A percentile compares a stretch with the other conserved stretches of the same genome.
Conservation (phyloP, 306 rosid species). For the Astragalus glycyphyllos region DNA sequence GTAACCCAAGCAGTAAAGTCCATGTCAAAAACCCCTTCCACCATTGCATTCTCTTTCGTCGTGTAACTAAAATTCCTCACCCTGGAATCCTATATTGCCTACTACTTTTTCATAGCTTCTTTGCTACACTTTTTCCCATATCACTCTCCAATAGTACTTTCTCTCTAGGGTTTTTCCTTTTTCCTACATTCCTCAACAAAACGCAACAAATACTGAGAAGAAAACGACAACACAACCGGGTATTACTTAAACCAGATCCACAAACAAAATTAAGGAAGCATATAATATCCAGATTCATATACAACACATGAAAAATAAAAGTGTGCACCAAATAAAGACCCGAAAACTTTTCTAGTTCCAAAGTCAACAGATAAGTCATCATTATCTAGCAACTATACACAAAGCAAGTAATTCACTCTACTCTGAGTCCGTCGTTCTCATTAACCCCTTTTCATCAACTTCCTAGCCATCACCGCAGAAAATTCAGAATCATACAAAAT, state of each 20-base stretch:
- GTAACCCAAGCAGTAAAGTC: background rate
- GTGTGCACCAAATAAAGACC: constrained; percentile 26
- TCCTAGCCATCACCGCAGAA: background rate
- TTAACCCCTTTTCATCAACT: constrained; percentile 41
- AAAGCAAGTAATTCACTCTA: constrained; percentile 34
- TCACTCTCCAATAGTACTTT: background rate
- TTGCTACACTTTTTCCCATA: constrained; percentile 35
- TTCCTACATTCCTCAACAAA: constrained; percentile 2
- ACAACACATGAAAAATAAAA: constrained; percentile 32
- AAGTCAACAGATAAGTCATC: constrained; percentile 59
- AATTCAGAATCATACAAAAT: background rate
- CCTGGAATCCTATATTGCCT: constrained; percentile 35
- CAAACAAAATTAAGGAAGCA: constrained; percentile 12
- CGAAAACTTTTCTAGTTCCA: constrained; percentile 40
- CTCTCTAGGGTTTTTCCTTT: constrained; percentile 24
- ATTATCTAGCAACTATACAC: constrained; percentile 21
- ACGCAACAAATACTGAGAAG: constrained; percentile 1
- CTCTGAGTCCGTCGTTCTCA: constrained; percentile 39
- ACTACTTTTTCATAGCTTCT: constrained; percentile 28
- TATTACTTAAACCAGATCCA: constrained; percentile 41
- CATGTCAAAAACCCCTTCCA: background rate
- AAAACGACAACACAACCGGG: constrained; percentile 46
- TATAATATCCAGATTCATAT: background rate
- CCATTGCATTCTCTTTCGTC: constrained; percentile 35
- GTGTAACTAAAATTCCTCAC: constrained; percentile 38